Base-by-base conservation (phyloP, 371 early-diverging fungal genomes). In the Parasitella parasitica region DNA sequence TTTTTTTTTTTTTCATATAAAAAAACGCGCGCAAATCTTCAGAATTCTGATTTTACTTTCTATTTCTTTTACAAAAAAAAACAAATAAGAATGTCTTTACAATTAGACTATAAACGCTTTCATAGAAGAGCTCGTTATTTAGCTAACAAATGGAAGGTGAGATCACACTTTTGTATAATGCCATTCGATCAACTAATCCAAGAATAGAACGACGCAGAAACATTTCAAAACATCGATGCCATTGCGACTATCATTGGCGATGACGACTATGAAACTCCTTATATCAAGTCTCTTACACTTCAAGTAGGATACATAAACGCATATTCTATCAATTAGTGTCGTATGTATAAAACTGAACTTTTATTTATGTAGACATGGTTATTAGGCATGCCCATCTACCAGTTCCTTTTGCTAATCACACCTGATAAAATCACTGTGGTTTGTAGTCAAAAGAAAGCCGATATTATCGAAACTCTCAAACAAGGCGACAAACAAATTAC, bases 341-440 rank as follows among this genome's bases (percentile, higher is more conserved):
- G 5, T 16, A 32, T 52, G 6, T 9, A 16, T 7, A n/a, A 4
- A n/a, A 6, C 43, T 12, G 24, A 46, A 9, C 2, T 3, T 18
- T 35, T 2, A 52, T 5, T 16, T 12, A 28, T 9, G 9, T 86
- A 97, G 91, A 89, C 87, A 36, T 99, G 97, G 96, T 85, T 97
- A 41, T 81, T 97, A 55, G 97, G 97, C 27, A 91, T 94, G 64
- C 99, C 97, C 71, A 91, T 97, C 63, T 89, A 91, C 4, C 93
- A 96, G 62, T 94, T 96, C 2, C 64, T 94, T 38, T 81, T 95
- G 26, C 59, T 95, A 32, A 78, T 97, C 30, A 91, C 91, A 37
- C 84, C 76, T 22, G 89, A 90, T 56, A 90, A 89, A 60, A 64
- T 95, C 15, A 86, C 89, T 7, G 80, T 97, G 57, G 72, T 95